Conservation (phyloP, 352 stramenopile genomes). For the Phytophthora crassamura region DNA sequence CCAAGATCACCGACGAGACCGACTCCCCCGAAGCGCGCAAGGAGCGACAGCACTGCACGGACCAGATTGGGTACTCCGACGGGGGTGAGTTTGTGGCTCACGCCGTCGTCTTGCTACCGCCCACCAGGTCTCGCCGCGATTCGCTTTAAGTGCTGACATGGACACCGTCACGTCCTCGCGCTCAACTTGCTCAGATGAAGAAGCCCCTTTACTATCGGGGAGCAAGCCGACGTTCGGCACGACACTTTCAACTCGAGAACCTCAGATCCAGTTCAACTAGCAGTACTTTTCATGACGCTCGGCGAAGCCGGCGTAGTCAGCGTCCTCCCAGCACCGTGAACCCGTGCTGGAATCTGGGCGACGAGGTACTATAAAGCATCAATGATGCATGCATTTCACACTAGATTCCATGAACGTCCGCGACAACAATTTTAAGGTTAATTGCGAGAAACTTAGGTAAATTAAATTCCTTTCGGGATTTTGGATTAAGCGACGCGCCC, state of each 20-base stretch:
- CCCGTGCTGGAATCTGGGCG: neutral
- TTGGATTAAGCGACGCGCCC: conserved; percentile 23
- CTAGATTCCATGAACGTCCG: neutral
- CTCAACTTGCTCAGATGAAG: conserved; percentile 30
- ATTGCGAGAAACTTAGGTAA: neutral
- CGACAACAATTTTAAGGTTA: neutral
- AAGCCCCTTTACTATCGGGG: conserved; percentile 26
- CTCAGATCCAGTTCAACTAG: conserved; percentile 10
- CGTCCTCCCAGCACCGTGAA: neutral
- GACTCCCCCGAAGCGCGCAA: conserved; percentile 65
- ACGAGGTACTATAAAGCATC: neutral
- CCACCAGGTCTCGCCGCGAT: conserved; percentile 19
- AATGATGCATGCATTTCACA: conserved; percentile 13
- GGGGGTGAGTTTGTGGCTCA: conserved; percentile 48
- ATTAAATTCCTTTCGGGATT: too few relatives aligned
- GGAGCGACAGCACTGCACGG: conserved; percentile 57
- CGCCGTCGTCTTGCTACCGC: conserved; percentile 24
- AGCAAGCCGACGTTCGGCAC: conserved; percentile 25
- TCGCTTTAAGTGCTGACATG: conserved; percentile 32
- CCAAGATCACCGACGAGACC: conserved; percentile 97
- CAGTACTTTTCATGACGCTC: conserved; percentile 1
- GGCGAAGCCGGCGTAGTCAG: conserved; percentile 8
- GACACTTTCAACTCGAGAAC: neutral
- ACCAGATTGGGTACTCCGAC: conserved; percentile 63
- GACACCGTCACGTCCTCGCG: conserved; percentile 3